A percentile compares a stretch with the other conserved stretches of the same genome.
phyloP scores from a whole-genome alignment of 768 basidiomycete genomes.

The Collybia sp. region DNA sequence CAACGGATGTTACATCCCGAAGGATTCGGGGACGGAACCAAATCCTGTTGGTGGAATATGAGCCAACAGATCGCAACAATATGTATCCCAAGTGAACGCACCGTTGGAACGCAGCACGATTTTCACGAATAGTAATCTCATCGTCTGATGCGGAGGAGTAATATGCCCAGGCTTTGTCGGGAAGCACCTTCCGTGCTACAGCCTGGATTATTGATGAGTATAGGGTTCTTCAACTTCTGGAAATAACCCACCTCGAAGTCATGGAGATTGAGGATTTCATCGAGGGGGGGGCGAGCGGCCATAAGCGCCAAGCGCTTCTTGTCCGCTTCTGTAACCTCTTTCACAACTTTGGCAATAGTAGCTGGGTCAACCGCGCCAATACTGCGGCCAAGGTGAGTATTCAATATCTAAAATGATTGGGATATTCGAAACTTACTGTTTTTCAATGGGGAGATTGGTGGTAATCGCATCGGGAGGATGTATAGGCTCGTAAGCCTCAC shows the following conservation, averaged over 20 bases:
- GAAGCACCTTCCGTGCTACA: conserved; percentile 79
- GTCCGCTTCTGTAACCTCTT: conserved; percentile 66
- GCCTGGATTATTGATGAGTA: conserved; percentile 39
- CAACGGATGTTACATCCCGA: conserved; percentile 80
- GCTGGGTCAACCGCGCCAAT: conserved; percentile 69
- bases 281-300: conserved; percentile 62
- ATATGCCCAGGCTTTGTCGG: conserved; percentile 92
- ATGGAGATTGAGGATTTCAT: conserved; percentile 83
- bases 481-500: conserved; percentile 81
- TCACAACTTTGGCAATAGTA: conserved; percentile 59
- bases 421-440: conserved; percentile 50
- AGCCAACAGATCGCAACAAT: not conserved
- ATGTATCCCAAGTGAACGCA: conserved; percentile 15
- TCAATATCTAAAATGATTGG: conserved; percentile 4
- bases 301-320: conserved; percentile 63
- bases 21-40: conserved; percentile 94
- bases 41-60: conserved; percentile 33
- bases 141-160: conserved; percentile 97
- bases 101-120: conserved; percentile 90
- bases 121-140: conserved; percentile 87
- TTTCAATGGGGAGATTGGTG: conserved; percentile 73
- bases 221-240: not conserved
- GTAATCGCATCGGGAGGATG: conserved; percentile 83
- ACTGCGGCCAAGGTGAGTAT: conserved; percentile 21
- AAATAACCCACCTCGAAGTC: conserved; percentile 75